Evolutionary conservation across 805 yeast genomes (phyloP).

Genomic region (Zygoascus bituminiphila): DNA sequence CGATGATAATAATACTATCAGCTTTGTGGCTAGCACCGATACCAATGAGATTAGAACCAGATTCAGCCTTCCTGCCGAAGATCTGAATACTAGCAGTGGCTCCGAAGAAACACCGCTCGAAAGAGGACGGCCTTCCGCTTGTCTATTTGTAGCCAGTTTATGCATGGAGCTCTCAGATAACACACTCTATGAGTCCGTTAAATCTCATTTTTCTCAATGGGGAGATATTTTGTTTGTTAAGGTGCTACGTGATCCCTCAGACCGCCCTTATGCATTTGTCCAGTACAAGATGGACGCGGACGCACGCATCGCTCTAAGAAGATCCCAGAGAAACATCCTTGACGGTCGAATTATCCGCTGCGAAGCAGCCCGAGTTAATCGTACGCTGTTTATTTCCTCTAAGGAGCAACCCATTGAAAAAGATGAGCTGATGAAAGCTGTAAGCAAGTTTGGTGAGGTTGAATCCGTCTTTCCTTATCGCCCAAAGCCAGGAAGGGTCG

Average conservation of each 20-base stretch:
- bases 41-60: not conserved
- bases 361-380: conserved; percentile 85
- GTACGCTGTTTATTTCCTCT: conserved; percentile 60
- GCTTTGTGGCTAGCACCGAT: not conserved
- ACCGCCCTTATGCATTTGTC: conserved; percentile 88
- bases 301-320: conserved; percentile 55
- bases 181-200: conserved; percentile 59
- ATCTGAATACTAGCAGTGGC: not conserved
- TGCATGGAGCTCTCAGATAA: conserved; percentile 61
- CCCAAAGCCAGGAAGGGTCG: conserved; percentile 16
- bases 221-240: conserved; percentile 68
- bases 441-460: conserved; percentile 60
- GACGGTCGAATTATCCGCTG: conserved; percentile 76
- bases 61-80: not conserved
- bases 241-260: conserved; percentile 71
- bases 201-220: conserved; percentile 59
- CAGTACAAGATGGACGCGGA: conserved; percentile 68
- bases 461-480: conserved; percentile 44
- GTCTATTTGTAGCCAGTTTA: conserved; percentile 35
- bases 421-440: conserved; percentile 29
- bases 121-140: conserved; percentile 9
- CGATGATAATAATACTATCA: not conserved
- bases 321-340: conserved; percentile 60
- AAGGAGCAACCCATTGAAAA: not conserved
- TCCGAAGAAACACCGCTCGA: not conserved